Evolutionary conservation across 2,329 filamentous ascomycete species (phyloP), one percentile per base, ranked within the genome.

Genomic region (Botryotinia convoluta): DNA sequence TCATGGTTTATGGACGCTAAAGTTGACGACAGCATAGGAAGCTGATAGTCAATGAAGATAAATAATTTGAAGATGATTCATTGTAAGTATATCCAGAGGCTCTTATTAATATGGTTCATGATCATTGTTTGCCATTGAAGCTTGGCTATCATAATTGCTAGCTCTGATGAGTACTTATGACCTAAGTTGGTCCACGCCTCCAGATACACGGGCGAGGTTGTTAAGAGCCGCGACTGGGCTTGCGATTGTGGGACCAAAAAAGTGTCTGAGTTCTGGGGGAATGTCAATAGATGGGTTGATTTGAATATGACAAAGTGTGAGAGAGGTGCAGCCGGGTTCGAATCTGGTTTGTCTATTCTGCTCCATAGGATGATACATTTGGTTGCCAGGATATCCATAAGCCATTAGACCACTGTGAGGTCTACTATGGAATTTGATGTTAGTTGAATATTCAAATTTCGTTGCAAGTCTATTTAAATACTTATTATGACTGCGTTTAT

Each of bases 321-420:
- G 59, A 26, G 18, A 35, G 4, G 18, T 7, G 10, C 59, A 37
- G 32, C 32, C 2, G 10, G 32, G 35, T 61, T 22, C 4, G 10
- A 61, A 61, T 12, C 3, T 35, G 10, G 1, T 26, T 61, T 61
- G 5, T 6, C 10, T 10, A 3, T 32, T 18, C 7, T 6, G 8
- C 0, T 32, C 57, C 57, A 22, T 35, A 2, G 0, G 12, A 0
- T 51, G 22, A 51, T 22, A n/a, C 1, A 14, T 14, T 0, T 57
- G 51, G 3, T 29, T 16, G n/a, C 32, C 29, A 29, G 29, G 5
- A 18, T 20, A 3, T 35, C 6, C n/a, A 59, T 60, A 29, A 57
- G 54, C 1, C 32, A 32, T 59, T 22, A 2, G 7, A 22, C 16
- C 20, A 10, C 29, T 59, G 4, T 1, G 8, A 32, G 16, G 12